Conservation (phyloP, 2,329 filamentous ascomycete genomes). For the Colletotrichum sp. region DNA sequence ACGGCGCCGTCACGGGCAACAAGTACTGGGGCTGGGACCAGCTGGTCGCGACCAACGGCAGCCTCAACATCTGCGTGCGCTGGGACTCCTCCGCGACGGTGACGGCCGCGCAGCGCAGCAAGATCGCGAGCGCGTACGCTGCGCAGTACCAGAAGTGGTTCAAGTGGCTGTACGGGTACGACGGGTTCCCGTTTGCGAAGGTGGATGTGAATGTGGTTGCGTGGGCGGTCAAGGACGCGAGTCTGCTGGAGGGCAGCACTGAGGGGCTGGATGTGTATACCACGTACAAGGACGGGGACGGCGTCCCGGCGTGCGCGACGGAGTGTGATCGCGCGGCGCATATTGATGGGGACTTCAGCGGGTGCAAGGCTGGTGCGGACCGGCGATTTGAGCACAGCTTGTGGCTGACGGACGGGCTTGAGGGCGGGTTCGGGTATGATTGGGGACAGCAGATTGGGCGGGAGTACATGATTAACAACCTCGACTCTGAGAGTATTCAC, state of each 20-base stretch:
- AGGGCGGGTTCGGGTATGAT: constrained; percentile 48
- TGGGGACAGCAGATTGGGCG: constrained; percentile 49
- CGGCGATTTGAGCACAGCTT: constrained; percentile 49
- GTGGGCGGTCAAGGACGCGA: constrained; percentile 43
- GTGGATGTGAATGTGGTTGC: constrained; percentile 45
- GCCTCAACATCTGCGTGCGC: constrained; percentile 45
- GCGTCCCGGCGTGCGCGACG: constrained; percentile 43
- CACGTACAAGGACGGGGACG: constrained; percentile 40
- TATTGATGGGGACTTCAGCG: constrained; percentile 41
- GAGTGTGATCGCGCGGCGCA: constrained; percentile 48
- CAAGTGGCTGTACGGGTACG: constrained; percentile 45
- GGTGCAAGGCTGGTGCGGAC: constrained; percentile 39
- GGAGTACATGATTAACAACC: constrained; percentile 44
- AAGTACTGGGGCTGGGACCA: constrained; percentile 39
- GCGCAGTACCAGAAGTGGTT: constrained; percentile 45
- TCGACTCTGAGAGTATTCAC: constrained; percentile 42
- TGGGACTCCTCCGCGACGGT: constrained; percentile 44
- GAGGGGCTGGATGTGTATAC: constrained; percentile 41
- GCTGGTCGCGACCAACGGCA: constrained; percentile 29
- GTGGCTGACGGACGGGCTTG: constrained; percentile 49
- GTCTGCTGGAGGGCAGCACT: constrained; percentile 39
- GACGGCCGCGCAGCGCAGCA: constrained; percentile 39
- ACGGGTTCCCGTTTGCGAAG: constrained; percentile 44
- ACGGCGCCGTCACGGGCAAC: constrained; percentile 23
- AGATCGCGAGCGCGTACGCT: constrained; percentile 37